These are phyloP conservation scores for Hypomyces rosellus DNA, from an alignment of 2,329 filamentous ascomycete species.

Conservation along the genomic window DNA sequence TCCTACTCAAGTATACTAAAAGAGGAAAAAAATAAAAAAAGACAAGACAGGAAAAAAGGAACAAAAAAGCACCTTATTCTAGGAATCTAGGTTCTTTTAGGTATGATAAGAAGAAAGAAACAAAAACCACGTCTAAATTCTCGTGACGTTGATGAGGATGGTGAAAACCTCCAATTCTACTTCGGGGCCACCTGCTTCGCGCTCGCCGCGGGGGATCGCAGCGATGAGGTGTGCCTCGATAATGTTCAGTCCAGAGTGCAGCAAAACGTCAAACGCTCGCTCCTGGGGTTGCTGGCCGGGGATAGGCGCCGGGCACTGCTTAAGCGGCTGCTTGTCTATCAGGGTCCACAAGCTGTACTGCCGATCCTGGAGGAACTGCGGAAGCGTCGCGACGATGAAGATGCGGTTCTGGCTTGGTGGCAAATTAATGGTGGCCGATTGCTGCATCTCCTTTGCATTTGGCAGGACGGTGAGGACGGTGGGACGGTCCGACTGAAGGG, in stretches of 20 bases:
- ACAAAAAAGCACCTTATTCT: background rate
- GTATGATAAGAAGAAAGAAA: background rate
- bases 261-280: slow-evolving; percentile 67
- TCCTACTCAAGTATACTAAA: background rate
- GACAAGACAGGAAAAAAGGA: background rate
- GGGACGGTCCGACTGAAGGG: slow-evolving; percentile 53
- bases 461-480: slow-evolving; percentile 60
- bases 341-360: slow-evolving; percentile 73
- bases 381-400: slow-evolving; percentile 62
- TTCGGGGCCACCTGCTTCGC: slow-evolving; percentile 50
- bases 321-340: slow-evolving; percentile 60
- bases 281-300: slow-evolving; percentile 52
- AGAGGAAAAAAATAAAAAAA: background rate
- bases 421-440: slow-evolving; percentile 66
- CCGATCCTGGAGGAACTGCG: slow-evolving; percentile 55
- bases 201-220: slow-evolving; percentile 55
- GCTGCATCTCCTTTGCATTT: slow-evolving; percentile 58
- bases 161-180: slow-evolving; percentile 75
- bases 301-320: slow-evolving; percentile 38
- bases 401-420: slow-evolving; percentile 62
- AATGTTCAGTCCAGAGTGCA: slow-evolving; percentile 68
- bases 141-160: slow-evolving; percentile 65
- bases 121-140: slow-evolving; percentile 10
- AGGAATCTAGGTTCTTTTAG: background rate
- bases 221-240: slow-evolving; percentile 75